Percentiles rank a stretch among this genome's conserved stretches.
phyloP scores from a whole-genome alignment of 2,329 filamentous ascomycete genomes.

The Didymella pomorum region DNA sequence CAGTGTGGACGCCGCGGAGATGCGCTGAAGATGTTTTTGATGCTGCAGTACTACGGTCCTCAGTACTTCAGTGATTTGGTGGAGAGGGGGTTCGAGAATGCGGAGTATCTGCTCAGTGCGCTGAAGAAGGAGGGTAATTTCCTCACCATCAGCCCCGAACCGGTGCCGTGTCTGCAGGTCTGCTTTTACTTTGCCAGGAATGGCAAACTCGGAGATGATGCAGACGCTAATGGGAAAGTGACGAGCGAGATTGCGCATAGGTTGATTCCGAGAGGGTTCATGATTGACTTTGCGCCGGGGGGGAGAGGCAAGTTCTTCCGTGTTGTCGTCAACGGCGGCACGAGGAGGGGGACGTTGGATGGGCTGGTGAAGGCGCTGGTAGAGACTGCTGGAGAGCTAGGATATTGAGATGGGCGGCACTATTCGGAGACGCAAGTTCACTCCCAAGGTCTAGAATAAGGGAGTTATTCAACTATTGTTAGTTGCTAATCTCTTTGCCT shows the following conservation, averaged over 20 bases:
- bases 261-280: conserved; percentile 69
- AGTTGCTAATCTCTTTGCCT: no score
- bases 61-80: conserved; percentile 70
- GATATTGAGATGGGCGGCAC: no score
- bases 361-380: conserved; percentile 68
- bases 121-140: conserved; percentile 68
- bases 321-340: conserved; percentile 72
- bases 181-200: conserved; percentile 86
- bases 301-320: conserved; percentile 71
- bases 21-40: conserved; percentile 83
- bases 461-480: no score
- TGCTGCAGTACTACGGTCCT: conserved; percentile 88
- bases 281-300: conserved; percentile 73
- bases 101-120: conserved; percentile 70
- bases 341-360: conserved; percentile 67
- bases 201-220: conserved; percentile 58
- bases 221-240: conserved; percentile 60
- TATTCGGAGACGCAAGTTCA: no score
- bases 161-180: conserved; percentile 84
- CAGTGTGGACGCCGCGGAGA: conserved; percentile 92
- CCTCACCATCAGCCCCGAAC: conserved; percentile 74
- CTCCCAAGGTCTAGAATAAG: no score
- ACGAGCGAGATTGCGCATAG: conserved; percentile 64
- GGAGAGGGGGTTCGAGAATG: conserved; percentile 75
- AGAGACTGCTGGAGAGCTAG: conserved; percentile 51